Base-by-base conservation (phyloP, 495 filamentous ascomycete genomes). In the Aspergillus wentii region DNA sequence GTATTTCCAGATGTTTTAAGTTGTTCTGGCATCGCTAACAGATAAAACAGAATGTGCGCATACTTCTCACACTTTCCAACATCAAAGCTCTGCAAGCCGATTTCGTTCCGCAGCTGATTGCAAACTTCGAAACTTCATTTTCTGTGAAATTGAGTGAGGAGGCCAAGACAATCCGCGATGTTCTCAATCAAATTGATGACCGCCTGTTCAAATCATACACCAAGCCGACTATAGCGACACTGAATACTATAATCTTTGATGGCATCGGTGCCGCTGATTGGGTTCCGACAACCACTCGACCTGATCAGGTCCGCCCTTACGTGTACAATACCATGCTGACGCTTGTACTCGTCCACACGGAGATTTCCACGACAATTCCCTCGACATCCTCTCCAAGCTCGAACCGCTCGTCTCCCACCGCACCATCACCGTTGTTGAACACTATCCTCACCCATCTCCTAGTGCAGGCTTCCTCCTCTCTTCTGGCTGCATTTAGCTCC, bases 161-260 rank as follows among this genome's bases (percentile, higher is more conserved):
- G 58, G 75, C 77, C 26, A 90, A 90, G 40, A 89, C 85, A 0
- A 86, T 97, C 46, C 81, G 83, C 26, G 87, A 96, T 56, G 88
- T 91, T 2, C 80, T 97, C 30, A 71, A 69, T 33, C 87, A 97
- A 52, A 94, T 97, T 46, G 88, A 96, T 54, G 74, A 78, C 25
- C 79, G 84, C 7, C 79, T 97, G 26, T 97, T 97, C 76, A 74
- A 86, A 47, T 85, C 89, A 8, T 98, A 94, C 67, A 90, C 87
- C 17, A 74, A 74, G 5, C 88, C 89, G 0, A 78, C 81, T 4
- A 69, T 85, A 35, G 69, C 74, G 2, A 54, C 52, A 8, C 62
- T 96, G 28, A 65, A 75, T 23, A 61, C 64, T 18, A 82, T 80
- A 16, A 82, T 97, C 54, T 62, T 68, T 35, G 56, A 72, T n/a